A percentile compares a stretch with the other conserved stretches of the same genome.
Evolutionary conservation across 805 yeast genomes (phyloP).

Genomic region (Starmerella potacharoeniae): DNA sequence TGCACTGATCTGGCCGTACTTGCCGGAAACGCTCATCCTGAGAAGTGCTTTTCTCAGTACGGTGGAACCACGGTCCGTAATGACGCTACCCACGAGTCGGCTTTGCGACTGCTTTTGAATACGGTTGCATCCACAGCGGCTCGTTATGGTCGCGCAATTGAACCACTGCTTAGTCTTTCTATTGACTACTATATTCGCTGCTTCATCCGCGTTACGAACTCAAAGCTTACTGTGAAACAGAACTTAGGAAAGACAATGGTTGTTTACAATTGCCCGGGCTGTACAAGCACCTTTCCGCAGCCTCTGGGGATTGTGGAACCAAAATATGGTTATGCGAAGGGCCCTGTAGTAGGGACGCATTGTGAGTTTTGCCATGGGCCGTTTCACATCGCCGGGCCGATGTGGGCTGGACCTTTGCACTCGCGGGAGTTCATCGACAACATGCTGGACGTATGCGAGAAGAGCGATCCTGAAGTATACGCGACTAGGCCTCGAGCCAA

Average conservation of each 20-base stretch:
- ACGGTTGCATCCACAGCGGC: conserved; percentile 77
- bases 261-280: conserved; percentile 76
- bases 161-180: conserved; percentile 73
- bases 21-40: conserved; percentile 95
- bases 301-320: conserved; percentile 51
- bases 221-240: conserved; percentile 74
- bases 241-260: conserved; percentile 67
- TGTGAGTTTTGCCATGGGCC: conserved; percentile 63
- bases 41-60: conserved; percentile 86
- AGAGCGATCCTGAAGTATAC: conserved; percentile 46
- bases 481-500: conserved; percentile 74
- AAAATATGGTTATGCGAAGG: conserved; percentile 55
- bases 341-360: conserved; percentile 45
- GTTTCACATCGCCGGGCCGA: conserved; percentile 84
- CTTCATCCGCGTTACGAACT: conserved; percentile 62
- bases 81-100: conserved; percentile 88
- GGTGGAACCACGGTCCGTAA: conserved; percentile 84
- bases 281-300: conserved; percentile 63
- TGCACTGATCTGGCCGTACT: conserved; percentile 94
- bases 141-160: conserved; percentile 73
- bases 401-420: conserved; percentile 84
- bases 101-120: conserved; percentile 69
- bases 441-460: conserved; percentile 45
- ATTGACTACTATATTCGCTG: conserved; percentile 89
- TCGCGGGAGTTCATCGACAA: conserved; percentile 52